Conservation (phyloP, 768 basidiomycete genomes). For the Mycena amicta region DNA sequence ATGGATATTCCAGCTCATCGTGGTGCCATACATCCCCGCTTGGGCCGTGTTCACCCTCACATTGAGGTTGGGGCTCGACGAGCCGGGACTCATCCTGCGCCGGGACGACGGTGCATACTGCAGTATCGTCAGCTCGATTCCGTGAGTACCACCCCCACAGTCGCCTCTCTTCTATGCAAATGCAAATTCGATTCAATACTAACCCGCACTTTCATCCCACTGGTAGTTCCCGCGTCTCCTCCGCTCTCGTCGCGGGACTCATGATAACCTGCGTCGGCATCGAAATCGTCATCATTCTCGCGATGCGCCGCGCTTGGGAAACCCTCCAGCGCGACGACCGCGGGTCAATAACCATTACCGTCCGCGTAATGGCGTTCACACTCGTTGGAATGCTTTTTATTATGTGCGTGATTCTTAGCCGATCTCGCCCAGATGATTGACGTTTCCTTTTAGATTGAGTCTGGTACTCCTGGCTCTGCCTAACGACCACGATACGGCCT, state of each 20-base stretch:
- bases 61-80: conserved; percentile 6
- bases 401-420: conserved; percentile 6
- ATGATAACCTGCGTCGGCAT: conserved; percentile 11
- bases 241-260: conserved; percentile 5
- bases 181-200: not conserved
- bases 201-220: not conserved
- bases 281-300: conserved; percentile 15
- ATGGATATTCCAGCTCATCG: conserved; percentile 21
- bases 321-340: conserved; percentile 14
- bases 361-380: conserved; percentile 21
- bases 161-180: not conserved
- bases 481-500: not conserved
- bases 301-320: conserved; percentile 15
- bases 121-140: not conserved
- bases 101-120: conserved; percentile 8
- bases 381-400: conserved; percentile 21
- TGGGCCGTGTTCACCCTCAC: conserved; percentile 9
- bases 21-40: conserved; percentile 18
- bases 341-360: conserved; percentile 5
- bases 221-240: conserved; percentile 7
- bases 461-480: conserved; percentile 10
- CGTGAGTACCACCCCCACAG: conserved; percentile 1
- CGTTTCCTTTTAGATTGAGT: conserved; percentile 8
- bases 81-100: conserved; percentile 5
- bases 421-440: no score